Percentiles rank a stretch among this genome's conserved stretches.
Evolutionary conservation across 2,329 filamentous ascomycete species (phyloP).

Genomic region (Davidsoniella australis): DNA sequence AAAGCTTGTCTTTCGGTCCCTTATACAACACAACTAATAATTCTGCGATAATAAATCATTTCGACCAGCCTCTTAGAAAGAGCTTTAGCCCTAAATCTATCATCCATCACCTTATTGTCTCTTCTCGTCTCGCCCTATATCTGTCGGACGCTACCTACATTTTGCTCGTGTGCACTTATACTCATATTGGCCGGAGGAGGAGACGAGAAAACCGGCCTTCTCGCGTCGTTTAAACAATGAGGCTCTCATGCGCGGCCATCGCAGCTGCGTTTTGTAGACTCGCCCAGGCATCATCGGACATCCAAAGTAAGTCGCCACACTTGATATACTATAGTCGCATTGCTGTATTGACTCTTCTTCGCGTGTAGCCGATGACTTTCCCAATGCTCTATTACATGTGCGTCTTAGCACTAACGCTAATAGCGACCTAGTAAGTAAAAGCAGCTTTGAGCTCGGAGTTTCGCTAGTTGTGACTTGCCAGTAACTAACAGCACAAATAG

Average conservation of each 20-base stretch:
- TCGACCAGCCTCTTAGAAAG: no score
- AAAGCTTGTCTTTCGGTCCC: not conserved
- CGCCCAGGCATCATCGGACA: not conserved
- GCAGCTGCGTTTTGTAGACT: not conserved
- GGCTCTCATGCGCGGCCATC: not conserved
- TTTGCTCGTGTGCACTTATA: not conserved
- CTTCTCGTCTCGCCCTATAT: no score
- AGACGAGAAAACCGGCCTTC: not conserved
- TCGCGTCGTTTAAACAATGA: not conserved
- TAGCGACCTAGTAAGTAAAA: constrained; percentile 7
- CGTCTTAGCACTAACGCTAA: constrained; percentile 9
- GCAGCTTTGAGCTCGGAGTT: constrained; percentile 1
- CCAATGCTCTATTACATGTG: constrained; percentile 12
- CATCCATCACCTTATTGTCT: no score
- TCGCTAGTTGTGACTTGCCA: not conserved
- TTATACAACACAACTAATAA: no score
- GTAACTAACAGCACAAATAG: constrained; percentile 2
- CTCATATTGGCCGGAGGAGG: not conserved
- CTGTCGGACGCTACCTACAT: no score
- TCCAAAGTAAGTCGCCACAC: not conserved
- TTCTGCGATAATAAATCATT: no score
- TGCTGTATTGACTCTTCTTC: constrained; percentile 1
- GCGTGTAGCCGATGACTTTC: not conserved
- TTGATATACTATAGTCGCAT: no score
- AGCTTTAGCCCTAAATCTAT: no score